phyloP scores from a whole-genome alignment of 139 green algal species.

The Tetratostichococcus sp. region DNA sequence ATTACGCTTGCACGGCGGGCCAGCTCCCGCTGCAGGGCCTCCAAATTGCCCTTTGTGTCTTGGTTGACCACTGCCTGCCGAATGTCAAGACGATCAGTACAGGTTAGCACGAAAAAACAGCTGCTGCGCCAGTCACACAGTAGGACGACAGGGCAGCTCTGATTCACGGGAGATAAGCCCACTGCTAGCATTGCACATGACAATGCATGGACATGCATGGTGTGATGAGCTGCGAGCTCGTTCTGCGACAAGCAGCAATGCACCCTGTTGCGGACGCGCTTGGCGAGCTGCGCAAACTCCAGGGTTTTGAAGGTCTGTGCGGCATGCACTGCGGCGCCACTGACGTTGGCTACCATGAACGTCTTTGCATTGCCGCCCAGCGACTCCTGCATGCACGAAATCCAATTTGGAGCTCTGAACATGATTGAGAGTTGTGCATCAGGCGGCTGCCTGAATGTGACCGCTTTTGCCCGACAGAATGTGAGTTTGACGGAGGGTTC shows the following conservation, averaged over 20 bases:
- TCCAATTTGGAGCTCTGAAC: no score
- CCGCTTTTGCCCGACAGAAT: no score
- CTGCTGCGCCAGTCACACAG: no score
- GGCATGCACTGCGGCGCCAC: conserved; percentile 23
- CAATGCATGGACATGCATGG: no score
- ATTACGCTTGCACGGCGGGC: not conserved
- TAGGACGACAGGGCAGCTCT: no score
- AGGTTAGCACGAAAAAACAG: not conserved
- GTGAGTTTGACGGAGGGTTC: no score
- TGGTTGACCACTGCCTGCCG: conserved; percentile 40
- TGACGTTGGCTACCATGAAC: conserved; percentile 57
- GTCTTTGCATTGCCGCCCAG: conserved; percentile 88
- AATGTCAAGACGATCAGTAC: no score
- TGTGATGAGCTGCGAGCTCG: not conserved
- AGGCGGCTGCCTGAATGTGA: no score
- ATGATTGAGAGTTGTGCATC: no score
- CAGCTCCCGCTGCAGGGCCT: conserved; percentile 20
- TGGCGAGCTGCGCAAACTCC: conserved; percentile 43
- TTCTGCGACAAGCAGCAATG: no score
- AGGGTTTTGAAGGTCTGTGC: conserved; percentile 50
- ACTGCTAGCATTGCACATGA: no score
- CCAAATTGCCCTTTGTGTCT: conserved; percentile 28
- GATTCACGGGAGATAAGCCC: no score
- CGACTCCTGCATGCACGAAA: conserved; percentile 67
- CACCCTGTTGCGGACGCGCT: conserved; percentile 36